Base-by-base conservation (phyloP, 495 filamentous ascomycete genomes). In the Penicillium fimorum region DNA sequence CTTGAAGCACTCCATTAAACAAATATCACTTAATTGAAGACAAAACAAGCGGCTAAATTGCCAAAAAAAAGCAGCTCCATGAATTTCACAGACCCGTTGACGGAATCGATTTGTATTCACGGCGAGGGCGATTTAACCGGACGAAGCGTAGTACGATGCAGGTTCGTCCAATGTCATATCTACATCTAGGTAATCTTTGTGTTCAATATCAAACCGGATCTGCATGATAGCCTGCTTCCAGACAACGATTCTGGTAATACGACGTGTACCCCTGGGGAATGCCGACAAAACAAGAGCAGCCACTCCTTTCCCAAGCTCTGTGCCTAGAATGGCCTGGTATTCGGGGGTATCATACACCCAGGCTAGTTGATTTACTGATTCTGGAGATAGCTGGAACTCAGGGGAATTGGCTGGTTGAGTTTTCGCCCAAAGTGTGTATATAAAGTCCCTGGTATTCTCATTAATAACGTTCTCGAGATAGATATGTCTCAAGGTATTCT, bases 151-250 rank as follows among this genome's bases (percentile, higher is more conserved):
- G 35, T 38, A 17, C 15, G n/a, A 38, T 9, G 35, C 15, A 38
- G 6, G 2, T n/a, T 38, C n/a, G 15, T 38, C n/a, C 5, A 17
- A 1, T 0, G 8, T 0, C 6, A 37, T 8, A 3, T 5, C 13
- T 37, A 15, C n/a, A 15, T 37, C 5, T 3, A 35, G 33, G 33
- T n/a, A 38, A 38, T n/a, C 6, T 38, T 38, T 17, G 7, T 38
- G 7, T 38, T 50, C 47, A 32, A 51, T 51, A 17, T 51, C 49
- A 27, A 51, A 51, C 20, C 37, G 49, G 1, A 51, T 29, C 20
- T 51, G 49, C 35, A 42, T 18, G 15, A 13, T n/a, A 3, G 3
- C 0, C 4, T 18, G 12, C 24, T 11, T 41, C 49, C 37, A 42
- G n/a, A 24, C 17, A 18, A 51, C 15, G 5, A 51, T 22, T 29